Base-by-base conservation (phyloP, 202 grass and related monocot species). In the Setaria italica region DNA sequence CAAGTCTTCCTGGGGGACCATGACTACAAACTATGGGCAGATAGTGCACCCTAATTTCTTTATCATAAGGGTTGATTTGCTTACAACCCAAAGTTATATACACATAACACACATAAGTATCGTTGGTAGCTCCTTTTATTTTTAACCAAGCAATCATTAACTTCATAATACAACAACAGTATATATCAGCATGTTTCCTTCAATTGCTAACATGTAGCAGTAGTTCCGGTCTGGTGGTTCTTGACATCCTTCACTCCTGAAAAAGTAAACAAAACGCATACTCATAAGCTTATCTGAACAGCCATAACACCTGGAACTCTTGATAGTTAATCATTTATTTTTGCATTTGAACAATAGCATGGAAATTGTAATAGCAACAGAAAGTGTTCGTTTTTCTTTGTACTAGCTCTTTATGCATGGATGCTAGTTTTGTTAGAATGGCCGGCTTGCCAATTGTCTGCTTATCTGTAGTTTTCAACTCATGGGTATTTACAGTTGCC, bases 191-290 rank as follows among this genome's bases (percentile, higher is more conserved):
- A 79, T 12, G 11, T 9, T 82, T 72, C 67, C 79, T 89, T 89
- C 4, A 80, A 45, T 75, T 76, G 4, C 37, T 80, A 50, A 64
- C 80, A 76, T 89, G 48, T n/a, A 65, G 49, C 35, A 70, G 42
- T 33, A 57, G 21, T 50, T 59, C 19, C 16, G 81, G 64, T 64
- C 9, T 77, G 59, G 54, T 78, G 50, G 34, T 67, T 55, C 80
- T 66, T 87, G 63, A 68, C 37, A 73, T 87, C 51, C 81, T 90
- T 87, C 21, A 7, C 10, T 45, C 85, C 81, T 90, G 87, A 78
- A 67, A 89, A 68, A 67, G 3, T 14, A 34, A 11, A 49, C 7
- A 4, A 29, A 69, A 67, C n/a, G 64, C 50, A 9, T 17, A 77
- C 39, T 17, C 13, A 14, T 67, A 66, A 67, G 42, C 62, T 84